Percentiles rank a stretch among this genome's conserved stretches.
Conservation (phyloP, 805 yeast species). For the Priceomyces fermenticarens region DNA sequence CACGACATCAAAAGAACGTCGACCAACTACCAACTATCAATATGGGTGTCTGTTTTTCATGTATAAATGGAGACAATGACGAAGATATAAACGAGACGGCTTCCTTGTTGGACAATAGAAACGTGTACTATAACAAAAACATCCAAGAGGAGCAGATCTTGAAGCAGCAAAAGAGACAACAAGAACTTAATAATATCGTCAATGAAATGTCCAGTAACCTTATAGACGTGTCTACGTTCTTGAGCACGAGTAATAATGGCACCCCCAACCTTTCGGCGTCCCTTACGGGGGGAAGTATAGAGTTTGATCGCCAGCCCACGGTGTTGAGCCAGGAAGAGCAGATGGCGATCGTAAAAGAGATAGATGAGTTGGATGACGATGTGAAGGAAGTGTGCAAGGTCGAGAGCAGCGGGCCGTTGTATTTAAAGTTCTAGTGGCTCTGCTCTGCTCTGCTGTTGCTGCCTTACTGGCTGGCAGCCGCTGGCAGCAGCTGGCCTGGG, state of each 20-base stretch:
- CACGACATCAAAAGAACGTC: no score
- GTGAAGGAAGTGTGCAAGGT: conserved; percentile 16
- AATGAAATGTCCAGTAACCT: conserved; percentile 38
- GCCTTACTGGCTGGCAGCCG: no score
- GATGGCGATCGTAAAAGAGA: conserved; percentile 17
- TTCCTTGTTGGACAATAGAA: conserved; percentile 28
- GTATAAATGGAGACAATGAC: conserved; percentile 37
- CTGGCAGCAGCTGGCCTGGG: no score
- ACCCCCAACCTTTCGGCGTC: conserved; percentile 6
- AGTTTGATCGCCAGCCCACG: conserved; percentile 14
- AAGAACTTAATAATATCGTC: conserved; percentile 45
- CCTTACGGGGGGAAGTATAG: conserved; percentile 1
- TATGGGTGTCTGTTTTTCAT: conserved; percentile 52
- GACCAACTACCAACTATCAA: neutral
- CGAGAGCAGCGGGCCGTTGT: conserved; percentile 16
- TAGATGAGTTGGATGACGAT: conserved; percentile 13
- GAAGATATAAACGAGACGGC: conserved; percentile 40
- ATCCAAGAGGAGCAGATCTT: conserved; percentile 35
- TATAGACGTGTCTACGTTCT: conserved; percentile 35
- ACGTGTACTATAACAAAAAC: conserved; percentile 26
- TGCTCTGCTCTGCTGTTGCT: neutral
- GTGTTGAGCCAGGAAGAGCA: conserved; percentile 22
- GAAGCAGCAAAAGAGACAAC: conserved; percentile 44
- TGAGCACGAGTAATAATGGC: conserved; percentile 9
- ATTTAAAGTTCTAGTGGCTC: conserved; percentile 17